Base-by-base conservation (phyloP, 345 rosid genomes). In the Lagerstroemia speciosa region DNA sequence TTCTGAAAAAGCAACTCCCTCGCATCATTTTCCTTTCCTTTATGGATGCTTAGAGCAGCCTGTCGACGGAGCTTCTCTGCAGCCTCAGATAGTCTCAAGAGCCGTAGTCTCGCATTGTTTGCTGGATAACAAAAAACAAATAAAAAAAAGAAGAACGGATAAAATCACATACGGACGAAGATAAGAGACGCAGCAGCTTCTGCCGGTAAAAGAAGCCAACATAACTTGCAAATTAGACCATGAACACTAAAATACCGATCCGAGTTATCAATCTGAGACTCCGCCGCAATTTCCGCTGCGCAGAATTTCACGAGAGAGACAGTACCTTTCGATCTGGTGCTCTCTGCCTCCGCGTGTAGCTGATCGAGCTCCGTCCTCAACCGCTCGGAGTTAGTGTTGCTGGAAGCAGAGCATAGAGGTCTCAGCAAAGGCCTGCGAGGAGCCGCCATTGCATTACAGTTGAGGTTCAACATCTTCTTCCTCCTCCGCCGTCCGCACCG, bases 41-140 rank as follows among this genome's bases (percentile, higher is more conserved):
- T 83, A 64, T 76, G 80, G 72, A 93, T 75, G 75, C 76, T 80
- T 12, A 86, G 64, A 73, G 91, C 80, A 36, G 98, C 98, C 83
- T 86, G 90, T 19, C 79, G 82, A 62, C 79, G 83, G 65, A 90
- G 88, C 78, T 88, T 93, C 84, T 93, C 93, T 20, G 90, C 98
- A 3, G 90, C 93, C 78, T 90, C 90, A 0, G 93, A 85, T 69
- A 90, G 74, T 52, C 98, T 84, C 84, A 93, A n/a, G 70, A 93
- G 86, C 74, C 96, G 83, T 78, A 79, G 64, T 76, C 98, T 87
- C 1, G 89, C 86, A 83, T 81, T 83, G 72, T 76, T 88, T 61
- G 89, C 98, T 90, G 80, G 64, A 80, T 32, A 19, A 74, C 71
- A 27, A 63, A 24, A 37, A 53, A 53, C 5, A 9, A 10, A 22